These are phyloP conservation scores for Sporobolomyces pararoseus DNA, from an alignment of 768 basidiomycete species.

Conservation along the genomic window DNA sequence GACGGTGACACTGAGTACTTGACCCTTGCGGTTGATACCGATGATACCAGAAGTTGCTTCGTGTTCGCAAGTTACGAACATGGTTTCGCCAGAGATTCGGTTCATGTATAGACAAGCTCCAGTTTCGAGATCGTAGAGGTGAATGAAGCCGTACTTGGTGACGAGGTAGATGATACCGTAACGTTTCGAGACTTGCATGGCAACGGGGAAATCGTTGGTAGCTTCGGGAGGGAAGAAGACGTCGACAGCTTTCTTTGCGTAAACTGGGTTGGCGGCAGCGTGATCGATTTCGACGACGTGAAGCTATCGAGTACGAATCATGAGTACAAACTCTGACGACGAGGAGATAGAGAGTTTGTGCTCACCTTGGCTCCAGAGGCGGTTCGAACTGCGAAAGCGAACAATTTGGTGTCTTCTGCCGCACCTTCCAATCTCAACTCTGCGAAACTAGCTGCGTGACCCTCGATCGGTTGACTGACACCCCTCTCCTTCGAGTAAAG, in stretches of 20 bases:
- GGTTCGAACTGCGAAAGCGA: constrained; percentile 90
- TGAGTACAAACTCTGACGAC: background rate
- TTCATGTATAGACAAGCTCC: constrained; percentile 99
- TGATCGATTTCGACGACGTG: constrained; percentile 99
- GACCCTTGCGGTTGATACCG: constrained; percentile 99
- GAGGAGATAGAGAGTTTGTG: background rate
- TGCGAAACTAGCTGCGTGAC: constrained; percentile 94
- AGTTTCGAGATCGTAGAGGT: constrained; percentile 94
- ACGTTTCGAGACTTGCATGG: constrained; percentile 92
- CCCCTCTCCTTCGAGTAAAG: constrained; percentile 86
- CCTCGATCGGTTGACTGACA: constrained; percentile 96
- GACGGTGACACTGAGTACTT: constrained; percentile 83
- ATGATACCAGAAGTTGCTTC: constrained; percentile 92
- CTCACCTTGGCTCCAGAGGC: constrained; percentile 95
- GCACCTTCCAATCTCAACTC: constrained; percentile 86
- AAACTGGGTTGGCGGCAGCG: constrained; percentile 81
- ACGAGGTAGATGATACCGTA: constrained; percentile 96
- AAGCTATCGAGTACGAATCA: constrained; percentile 57
- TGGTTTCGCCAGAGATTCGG: constrained; percentile 97
- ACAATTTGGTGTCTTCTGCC: constrained; percentile 78
- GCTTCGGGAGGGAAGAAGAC: constrained; percentile 99
- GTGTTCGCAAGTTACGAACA: constrained; percentile 96
- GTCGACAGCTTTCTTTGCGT: constrained; percentile 95
- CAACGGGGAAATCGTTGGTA: constrained; percentile 96
- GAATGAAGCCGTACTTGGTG: constrained; percentile 99